Percentiles rank a stretch among this genome's conserved stretches.
Conservation (phyloP, 169 alveolate species). For the Eimeria sp. region DNA sequence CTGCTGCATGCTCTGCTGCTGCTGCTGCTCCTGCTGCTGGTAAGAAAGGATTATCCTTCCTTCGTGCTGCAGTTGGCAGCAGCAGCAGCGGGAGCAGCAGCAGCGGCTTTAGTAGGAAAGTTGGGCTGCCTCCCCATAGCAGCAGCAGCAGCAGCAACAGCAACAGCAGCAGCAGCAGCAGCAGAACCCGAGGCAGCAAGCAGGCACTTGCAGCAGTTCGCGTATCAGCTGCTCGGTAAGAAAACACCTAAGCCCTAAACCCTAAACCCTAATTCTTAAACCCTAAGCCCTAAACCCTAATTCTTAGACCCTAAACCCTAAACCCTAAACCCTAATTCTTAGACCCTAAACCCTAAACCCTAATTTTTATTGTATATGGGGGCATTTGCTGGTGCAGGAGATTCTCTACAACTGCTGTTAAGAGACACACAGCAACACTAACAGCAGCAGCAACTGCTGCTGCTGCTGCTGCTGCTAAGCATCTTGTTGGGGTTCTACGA, state of each 20-base stretch:
- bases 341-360: conserved; percentile 40
- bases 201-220: conserved; percentile 14
- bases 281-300: conserved; percentile 26
- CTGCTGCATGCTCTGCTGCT: conserved; percentile 5
- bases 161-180: conserved; percentile 8
- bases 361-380: neutral
- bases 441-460: conserved; percentile 5
- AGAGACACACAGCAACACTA: neutral
- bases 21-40: conserved; percentile 7
- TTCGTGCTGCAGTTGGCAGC: conserved; percentile 1
- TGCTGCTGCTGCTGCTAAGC: conserved; percentile 25
- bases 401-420: neutral
- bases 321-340: neutral
- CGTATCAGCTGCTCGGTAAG: neutral
- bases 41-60: neutral
- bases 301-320: neutral
- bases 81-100: conserved; percentile 6
- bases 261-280: neutral
- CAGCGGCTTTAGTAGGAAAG: neutral
- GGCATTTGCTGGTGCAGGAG: conserved; percentile 4
- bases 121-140: neutral
- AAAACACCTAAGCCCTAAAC: neutral
- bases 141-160: conserved; percentile 22
- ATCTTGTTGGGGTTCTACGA: neutral
- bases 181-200: neutral